Base-by-base conservation (phyloP, 192 early-diverging fungal genomes). In the Linnemannia elongata region DNA sequence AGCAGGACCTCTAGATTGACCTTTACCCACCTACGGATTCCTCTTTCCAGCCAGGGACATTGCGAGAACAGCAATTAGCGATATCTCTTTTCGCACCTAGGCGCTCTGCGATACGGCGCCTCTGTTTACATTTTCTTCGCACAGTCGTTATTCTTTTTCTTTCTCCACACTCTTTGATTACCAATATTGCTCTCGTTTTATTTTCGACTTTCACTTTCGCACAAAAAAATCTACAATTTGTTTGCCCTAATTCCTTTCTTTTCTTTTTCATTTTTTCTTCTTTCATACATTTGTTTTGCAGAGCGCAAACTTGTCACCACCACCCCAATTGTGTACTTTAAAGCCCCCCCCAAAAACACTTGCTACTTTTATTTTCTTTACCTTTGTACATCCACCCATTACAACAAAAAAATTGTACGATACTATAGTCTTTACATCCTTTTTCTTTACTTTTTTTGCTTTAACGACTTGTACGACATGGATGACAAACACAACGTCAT, bases 1-100 rank as follows among this genome's bases (percentile, higher is more conserved):
- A 71, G 39, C 72, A 72, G 33, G 77, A 88, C 60, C 72, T 85
- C 47, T 85, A 77, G 18, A 7, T 49, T 42, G 44, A 70, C 27
- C 66, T 2, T 33, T 39, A 20, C 6, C 36, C 38, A 18, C 36
- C 38, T 3, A 22, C 33, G 0, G 55, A 57, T 10, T n/a, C 24
- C 0, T 27, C 55, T 27, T 60, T 60, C 2, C 24, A 27, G 24
- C 27, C 60, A 66, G 60, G 30, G 15, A 24, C 35, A 12, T 27
- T 15, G 17, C 6, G 33, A 30, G 15, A 12, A 5, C 42, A 44
- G n/a, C 71, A 72, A 72, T 42, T 27, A 73, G 22, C 72, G 9
- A 41, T 22, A 71, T 4, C 3, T 41, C 17, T 71, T 71, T 24
- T 71, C 69, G 24, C 35, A 38, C 10, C 3, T 71, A 6, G 69